Evolutionary conservation across 169 alveolate genomes (phyloP).

Genomic region (Plasmodium coatneyi): DNA sequence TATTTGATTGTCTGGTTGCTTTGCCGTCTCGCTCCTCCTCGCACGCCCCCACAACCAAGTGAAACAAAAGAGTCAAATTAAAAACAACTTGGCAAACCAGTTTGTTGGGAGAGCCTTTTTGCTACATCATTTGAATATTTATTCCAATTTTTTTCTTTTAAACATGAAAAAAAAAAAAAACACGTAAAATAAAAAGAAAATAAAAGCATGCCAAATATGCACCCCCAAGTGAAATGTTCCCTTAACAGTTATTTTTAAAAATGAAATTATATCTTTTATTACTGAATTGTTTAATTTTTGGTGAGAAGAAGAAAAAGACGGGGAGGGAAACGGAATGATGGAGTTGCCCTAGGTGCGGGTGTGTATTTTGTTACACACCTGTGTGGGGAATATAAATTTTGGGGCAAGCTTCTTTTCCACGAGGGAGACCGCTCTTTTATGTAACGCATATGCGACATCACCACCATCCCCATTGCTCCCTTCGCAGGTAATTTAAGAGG

Average conservation of each 20-base stretch:
- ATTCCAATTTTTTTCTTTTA: slow-evolving; percentile 1
- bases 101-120: not conserved
- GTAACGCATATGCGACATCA: not conserved
- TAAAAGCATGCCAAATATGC: not conserved
- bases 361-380: not conserved
- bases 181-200: not conserved
- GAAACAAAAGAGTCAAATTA: not conserved
- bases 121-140: not conserved
- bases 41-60: not conserved
- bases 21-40: not conserved
- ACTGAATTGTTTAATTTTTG: slow-evolving; percentile 51
- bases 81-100: not conserved
- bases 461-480: not conserved
- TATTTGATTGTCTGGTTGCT: not conserved
- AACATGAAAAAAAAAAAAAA: slow-evolving; percentile 29
- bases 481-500: slow-evolving; percentile 35
- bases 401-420: not conserved
- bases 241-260: slow-evolving; percentile 16
- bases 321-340: not conserved
- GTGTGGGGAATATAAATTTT: not conserved
- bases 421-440: not conserved
- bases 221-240: slow-evolving; percentile 35
- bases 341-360: not conserved
- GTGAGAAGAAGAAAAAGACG: slow-evolving; percentile 8
- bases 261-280: slow-evolving; percentile 36